Base-by-base conservation (phyloP, 2,329 filamentous ascomycete species). In the Apiospora phragmitis region DNA sequence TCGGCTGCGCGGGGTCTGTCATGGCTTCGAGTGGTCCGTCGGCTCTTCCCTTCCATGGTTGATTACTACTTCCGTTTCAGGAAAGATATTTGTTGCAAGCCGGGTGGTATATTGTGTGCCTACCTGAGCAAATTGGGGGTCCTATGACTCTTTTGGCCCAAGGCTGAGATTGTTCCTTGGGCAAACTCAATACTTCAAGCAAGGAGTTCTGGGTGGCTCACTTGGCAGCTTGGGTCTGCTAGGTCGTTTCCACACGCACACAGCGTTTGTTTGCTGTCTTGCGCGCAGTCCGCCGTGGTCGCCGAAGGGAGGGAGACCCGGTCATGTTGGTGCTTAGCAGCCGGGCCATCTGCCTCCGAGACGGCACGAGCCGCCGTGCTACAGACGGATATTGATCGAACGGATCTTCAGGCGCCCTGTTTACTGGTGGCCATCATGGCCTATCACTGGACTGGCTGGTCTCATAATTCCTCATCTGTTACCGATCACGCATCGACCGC, bases 291-390 rank as follows among this genome's bases (percentile, higher is more conserved):
- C 32, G 18, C 18, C 21, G 3, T 47, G 32, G 21, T 38, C 21
- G 18, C 55, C 55, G 55, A 29, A 11, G 55, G 18, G 21, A 62
- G 21, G 29, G 55, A n/a, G 5, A 38, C 32, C 32, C 29, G 51
- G 51, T 29, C 29, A 35, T 55, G 12, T 55, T 26, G 26, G 18
- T 55, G 16, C 16, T 26, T 38, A 38, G 18, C 21, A 38, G 21
- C 55, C 55, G 55, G 55, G 55, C 32, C 18, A 62, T 38, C 55
- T 62, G 55, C 55, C 55, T 62, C 55, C 55, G 55, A 62, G 32
- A 62, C 55, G 55, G 55, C 55, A 35, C 55, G 21, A 62, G 55
- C 55, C 55, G 55, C 55, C 55, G 32, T 62, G 11, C 32, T 62
- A 62, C 32, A 18, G 38, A 49, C 45, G 24, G 9, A 16, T 5